A percentile compares a stretch with the other conserved stretches of the same genome.
These are phyloP conservation scores for Salix dunnii DNA, from an alignment of 345 rosid genomes.

Conservation along the genomic window DNA sequence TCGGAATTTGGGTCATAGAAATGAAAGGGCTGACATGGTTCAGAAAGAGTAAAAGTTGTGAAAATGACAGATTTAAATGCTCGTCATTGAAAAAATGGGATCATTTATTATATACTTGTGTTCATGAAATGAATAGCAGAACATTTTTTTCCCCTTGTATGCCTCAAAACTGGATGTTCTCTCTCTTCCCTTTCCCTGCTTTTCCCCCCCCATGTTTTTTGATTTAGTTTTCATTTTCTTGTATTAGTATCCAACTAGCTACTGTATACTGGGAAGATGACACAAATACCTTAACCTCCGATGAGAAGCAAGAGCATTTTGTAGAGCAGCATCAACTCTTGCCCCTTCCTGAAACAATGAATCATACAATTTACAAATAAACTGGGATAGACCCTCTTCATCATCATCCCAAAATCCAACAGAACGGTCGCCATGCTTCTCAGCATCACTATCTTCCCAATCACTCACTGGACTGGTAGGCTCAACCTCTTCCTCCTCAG, in stretches of 20 bases:
- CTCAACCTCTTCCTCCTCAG: slow-evolving; percentile 64
- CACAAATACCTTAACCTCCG: slow-evolving; percentile 66
- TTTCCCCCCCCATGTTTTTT: neutral
- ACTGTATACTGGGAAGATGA: slow-evolving; percentile 62
- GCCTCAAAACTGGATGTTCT: slow-evolving; percentile 44
- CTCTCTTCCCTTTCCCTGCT: neutral
- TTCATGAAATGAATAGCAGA: slow-evolving; percentile 18
- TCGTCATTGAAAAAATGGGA: neutral
- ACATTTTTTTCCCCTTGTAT: neutral
- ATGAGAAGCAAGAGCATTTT: slow-evolving; percentile 64
- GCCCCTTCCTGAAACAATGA: slow-evolving; percentile 61
- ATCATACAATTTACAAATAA: slow-evolving; percentile 67
- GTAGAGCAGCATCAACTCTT: slow-evolving; percentile 67
- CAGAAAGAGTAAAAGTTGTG: neutral
- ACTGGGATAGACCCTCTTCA: slow-evolving; percentile 69
- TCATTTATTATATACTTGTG: neutral
- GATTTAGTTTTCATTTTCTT: neutral
- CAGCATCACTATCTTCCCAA: slow-evolving; percentile 92
- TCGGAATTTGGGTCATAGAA: neutral
- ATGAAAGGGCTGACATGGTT: neutral
- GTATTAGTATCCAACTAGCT: slow-evolving; percentile 14
- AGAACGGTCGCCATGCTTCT: slow-evolving; percentile 34
- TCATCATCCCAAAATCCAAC: slow-evolving; percentile 67
- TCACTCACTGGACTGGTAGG: slow-evolving; percentile 71
- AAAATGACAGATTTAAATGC: neutral